Evolutionary conservation across 257 asterid genomes (phyloP).

Genomic region (Datura wrightii): DNA sequence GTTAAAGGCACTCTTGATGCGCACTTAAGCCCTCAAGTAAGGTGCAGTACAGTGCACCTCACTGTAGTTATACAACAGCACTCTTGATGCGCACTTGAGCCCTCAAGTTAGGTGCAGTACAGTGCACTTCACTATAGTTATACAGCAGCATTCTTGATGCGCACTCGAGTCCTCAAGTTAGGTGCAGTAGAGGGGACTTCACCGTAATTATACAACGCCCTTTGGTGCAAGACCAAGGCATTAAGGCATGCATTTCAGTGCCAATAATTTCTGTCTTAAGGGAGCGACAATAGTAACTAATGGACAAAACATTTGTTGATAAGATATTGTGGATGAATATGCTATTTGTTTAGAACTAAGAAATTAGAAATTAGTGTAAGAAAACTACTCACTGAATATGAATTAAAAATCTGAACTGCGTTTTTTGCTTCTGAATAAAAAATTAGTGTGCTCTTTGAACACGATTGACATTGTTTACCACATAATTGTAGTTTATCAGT

Average conservation of each 20-base stretch:
- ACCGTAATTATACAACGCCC: not conserved
- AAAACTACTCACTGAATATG: conserved; percentile 2
- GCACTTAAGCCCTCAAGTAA: not conserved
- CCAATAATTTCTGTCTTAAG: not conserved
- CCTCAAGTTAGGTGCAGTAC: not conserved
- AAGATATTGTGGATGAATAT: not conserved
- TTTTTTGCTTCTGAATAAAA: not conserved
- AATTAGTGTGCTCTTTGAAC: not conserved
- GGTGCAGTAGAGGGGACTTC: not conserved
- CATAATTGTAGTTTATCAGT: not conserved
- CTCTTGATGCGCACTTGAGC: not conserved
- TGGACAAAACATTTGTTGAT: conserved; percentile 10
- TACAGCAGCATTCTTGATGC: not conserved
- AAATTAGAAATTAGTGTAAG: not conserved
- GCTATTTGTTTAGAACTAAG: conserved; percentile 13
- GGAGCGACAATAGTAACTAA: not conserved
- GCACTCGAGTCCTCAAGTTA: not conserved
- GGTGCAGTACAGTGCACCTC: not conserved
- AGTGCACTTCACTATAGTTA: not conserved
- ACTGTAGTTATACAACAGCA: not conserved
- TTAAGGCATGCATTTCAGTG: not conserved
- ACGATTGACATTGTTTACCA: not conserved
- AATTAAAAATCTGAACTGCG: not conserved
- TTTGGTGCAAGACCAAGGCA: not conserved
- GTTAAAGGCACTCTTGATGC: conserved; percentile 2